phyloP scores from a whole-genome alignment of 2,329 filamentous ascomycete genomes.

The Ascochyta viciae-villosae region DNA sequence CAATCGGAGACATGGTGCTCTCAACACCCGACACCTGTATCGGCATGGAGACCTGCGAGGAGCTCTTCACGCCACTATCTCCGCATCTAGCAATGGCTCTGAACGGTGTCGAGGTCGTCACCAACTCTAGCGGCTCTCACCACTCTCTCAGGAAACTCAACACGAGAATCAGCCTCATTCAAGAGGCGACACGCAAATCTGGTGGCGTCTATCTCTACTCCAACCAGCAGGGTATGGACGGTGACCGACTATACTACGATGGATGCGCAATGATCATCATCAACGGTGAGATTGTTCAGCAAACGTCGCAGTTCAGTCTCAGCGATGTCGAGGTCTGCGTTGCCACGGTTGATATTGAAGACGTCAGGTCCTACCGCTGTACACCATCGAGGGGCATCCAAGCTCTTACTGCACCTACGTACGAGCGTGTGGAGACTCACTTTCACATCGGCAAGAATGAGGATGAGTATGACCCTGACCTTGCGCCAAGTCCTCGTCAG shows the following conservation, averaged over 20 bases:
- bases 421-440: constrained; percentile 55
- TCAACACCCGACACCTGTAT: constrained; percentile 67
- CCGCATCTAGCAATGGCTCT: constrained; percentile 69
- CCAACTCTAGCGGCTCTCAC: constrained; percentile 73
- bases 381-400: constrained; percentile 64
- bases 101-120: constrained; percentile 73
- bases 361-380: constrained; percentile 69
- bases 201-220: constrained; percentile 70
- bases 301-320: constrained; percentile 71
- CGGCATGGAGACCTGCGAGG: constrained; percentile 71
- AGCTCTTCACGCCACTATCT: constrained; percentile 44
- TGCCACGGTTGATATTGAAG: constrained; percentile 68
- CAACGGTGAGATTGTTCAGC: constrained; percentile 68
- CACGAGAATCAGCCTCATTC: constrained; percentile 68
- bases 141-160: constrained; percentile 72
- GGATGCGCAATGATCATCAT: constrained; percentile 69
- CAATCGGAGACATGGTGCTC: constrained; percentile 74
- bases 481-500: constrained; percentile 55
- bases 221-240: constrained; percentile 63
- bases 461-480: constrained; percentile 54
- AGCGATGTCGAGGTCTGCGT: constrained; percentile 61
- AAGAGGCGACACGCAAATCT: constrained; percentile 68
- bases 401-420: constrained; percentile 58
- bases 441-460: constrained; percentile 54
- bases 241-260: constrained; percentile 44